A percentile compares a stretch with the other conserved stretches of the same genome.
phyloP scores from a whole-genome alignment of 2,329 filamentous ascomycete genomes.

The Daldinia sp. region DNA sequence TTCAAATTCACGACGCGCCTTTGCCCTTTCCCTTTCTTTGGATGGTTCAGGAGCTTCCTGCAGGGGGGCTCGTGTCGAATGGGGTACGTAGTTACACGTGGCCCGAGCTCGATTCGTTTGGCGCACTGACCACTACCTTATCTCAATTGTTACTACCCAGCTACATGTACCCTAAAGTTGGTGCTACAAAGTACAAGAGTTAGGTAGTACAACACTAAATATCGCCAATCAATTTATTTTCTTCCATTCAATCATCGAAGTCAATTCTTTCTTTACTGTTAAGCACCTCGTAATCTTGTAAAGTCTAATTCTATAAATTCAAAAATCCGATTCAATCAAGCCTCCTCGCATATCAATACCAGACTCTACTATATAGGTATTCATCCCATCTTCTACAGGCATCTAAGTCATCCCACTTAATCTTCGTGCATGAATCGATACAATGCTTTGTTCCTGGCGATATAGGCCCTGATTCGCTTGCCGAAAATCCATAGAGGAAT shows the following conservation, averaged over 20 bases:
- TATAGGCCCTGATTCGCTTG: conserved; percentile 59
- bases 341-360: not conserved
- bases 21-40: conserved; percentile 37
- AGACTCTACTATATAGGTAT: not conserved
- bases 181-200: not conserved
- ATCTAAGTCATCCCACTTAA: conserved; percentile 13
- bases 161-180: not conserved
- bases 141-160: not conserved
- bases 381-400: not conserved
- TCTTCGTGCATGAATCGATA: conserved; percentile 49
- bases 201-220: not conserved
- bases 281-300: not conserved
- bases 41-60: conserved; percentile 45
- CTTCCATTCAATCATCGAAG: too few species aligned
- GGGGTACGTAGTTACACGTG: conserved; percentile 19
- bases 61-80: conserved; percentile 36
- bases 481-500: conserved; percentile 64
- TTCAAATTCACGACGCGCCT: conserved; percentile 46
- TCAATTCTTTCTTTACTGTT: not conserved
- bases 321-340: not conserved
- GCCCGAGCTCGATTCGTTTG: conserved; percentile 25
- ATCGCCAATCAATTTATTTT: not conserved
- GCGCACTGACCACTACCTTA: conserved; percentile 22
- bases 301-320: not conserved
- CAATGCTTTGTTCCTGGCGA: conserved; percentile 55